Evolutionary conservation across 352 stramenopile species (phyloP).

Genomic region (Pythium insidiosum): DNA sequence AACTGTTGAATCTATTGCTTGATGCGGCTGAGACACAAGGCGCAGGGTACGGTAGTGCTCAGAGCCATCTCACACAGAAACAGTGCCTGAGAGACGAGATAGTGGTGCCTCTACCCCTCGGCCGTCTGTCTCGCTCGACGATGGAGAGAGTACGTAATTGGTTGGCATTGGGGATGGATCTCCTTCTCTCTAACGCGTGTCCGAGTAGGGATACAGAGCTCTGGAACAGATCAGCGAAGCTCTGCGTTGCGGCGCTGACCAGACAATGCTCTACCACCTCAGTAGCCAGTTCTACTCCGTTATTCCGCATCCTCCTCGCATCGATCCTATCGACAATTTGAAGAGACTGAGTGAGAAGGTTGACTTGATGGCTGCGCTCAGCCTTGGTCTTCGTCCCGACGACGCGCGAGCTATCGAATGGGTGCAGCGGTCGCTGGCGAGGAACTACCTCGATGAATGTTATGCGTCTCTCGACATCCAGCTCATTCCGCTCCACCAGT

Average conservation of each 20-base stretch:
- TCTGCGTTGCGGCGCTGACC: conserved; percentile 28
- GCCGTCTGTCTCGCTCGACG: neutral
- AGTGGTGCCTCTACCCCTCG: conserved; percentile 1
- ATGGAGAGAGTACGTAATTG: conserved; percentile 40
- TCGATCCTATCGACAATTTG: conserved; percentile 66
- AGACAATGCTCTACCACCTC: conserved; percentile 27
- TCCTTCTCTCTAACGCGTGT: neutral
- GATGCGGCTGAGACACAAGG: conserved; percentile 21
- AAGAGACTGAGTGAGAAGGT: conserved; percentile 57
- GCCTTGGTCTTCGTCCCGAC: conserved; percentile 28
- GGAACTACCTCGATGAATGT: conserved; percentile 58
- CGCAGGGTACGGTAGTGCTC: conserved; percentile 17
- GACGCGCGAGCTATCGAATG: conserved; percentile 22
- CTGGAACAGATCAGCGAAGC: conserved; percentile 53
- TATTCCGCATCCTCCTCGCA: conserved; percentile 43
- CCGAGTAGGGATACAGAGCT: conserved; percentile 43
- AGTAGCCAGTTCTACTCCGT: conserved; percentile 67
- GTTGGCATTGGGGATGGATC: neutral
- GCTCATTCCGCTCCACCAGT: conserved; percentile 31
- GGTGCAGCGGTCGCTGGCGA: conserved; percentile 24
- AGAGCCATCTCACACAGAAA: conserved; percentile 44
- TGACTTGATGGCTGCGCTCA: conserved; percentile 42
- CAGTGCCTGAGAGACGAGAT: no score
- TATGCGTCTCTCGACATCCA: conserved; percentile 44
- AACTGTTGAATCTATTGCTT: conserved; percentile 41